Conservation (phyloP, 2,329 filamentous ascomycete species). For the Fusarium tricinctum region DNA sequence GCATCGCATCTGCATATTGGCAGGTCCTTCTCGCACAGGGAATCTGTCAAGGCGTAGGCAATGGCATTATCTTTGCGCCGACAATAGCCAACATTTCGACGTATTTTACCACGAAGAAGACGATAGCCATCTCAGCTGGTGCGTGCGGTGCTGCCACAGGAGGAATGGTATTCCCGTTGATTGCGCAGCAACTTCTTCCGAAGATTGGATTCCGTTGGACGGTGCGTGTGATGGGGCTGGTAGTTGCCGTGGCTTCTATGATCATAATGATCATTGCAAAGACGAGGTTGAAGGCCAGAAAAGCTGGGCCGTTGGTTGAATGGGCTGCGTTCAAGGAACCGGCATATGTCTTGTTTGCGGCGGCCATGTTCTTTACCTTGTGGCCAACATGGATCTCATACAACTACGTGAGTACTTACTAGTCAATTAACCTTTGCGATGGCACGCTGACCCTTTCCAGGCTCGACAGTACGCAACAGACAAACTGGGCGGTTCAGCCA, state of each 20-base stretch:
- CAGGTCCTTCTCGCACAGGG: slow-evolving; percentile 67
- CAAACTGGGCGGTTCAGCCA: slow-evolving; percentile 62
- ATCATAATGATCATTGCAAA: slow-evolving; percentile 59
- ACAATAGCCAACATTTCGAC: slow-evolving; percentile 68
- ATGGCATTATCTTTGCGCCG: slow-evolving; percentile 68
- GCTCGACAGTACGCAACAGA: slow-evolving; percentile 58
- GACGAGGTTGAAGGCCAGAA: slow-evolving; percentile 63
- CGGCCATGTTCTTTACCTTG: slow-evolving; percentile 58
- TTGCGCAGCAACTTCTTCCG: slow-evolving; percentile 69
- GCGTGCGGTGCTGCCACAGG: slow-evolving; percentile 73
- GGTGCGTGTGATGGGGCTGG: slow-evolving; percentile 71
- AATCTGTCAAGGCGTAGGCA: slow-evolving; percentile 69
- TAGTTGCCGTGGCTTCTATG: slow-evolving; percentile 64
- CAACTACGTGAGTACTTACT: slow-evolving; percentile 56
- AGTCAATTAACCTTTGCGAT: neutral
- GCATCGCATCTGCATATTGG: slow-evolving; percentile 60
- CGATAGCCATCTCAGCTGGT: slow-evolving; percentile 70
- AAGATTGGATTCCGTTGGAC: slow-evolving; percentile 75
- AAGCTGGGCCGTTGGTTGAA: slow-evolving; percentile 65
- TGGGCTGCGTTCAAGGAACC: slow-evolving; percentile 64
- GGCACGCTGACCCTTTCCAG: slow-evolving; percentile 34
- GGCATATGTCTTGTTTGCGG: slow-evolving; percentile 57
- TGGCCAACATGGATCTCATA: slow-evolving; percentile 67
- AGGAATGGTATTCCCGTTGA: slow-evolving; percentile 73
- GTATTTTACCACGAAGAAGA: slow-evolving; percentile 72